Percentiles rank a stretch among this genome's conserved stretches.
Conservation (phyloP, 192 early-diverging fungal genomes). For the Backusella parvicylindrica region DNA sequence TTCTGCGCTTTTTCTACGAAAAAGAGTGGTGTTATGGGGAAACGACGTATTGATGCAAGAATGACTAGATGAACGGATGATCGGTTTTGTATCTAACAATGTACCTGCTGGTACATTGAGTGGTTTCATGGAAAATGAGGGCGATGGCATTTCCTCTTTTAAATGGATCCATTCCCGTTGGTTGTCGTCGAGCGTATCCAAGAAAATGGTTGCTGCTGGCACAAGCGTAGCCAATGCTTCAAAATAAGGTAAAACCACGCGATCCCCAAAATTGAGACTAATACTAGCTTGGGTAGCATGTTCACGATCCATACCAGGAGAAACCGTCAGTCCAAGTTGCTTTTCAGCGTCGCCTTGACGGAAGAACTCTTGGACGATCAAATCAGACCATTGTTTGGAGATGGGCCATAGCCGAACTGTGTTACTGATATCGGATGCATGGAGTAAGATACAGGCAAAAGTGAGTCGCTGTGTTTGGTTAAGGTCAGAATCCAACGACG, state of each 20-base stretch:
- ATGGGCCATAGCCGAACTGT: slow-evolving; percentile 74
- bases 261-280: slow-evolving; percentile 71
- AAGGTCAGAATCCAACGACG: slow-evolving; percentile 1
- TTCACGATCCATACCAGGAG: slow-evolving; percentile 85
- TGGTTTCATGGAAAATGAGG: background rate
- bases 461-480: slow-evolving; percentile 50
- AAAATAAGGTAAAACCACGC: slow-evolving; percentile 80
- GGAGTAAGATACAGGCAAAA: slow-evolving; percentile 61
- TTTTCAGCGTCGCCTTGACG: slow-evolving; percentile 82
- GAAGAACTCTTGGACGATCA: slow-evolving; percentile 81
- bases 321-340: slow-evolving; percentile 60
- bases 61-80: background rate
- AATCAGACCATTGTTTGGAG: slow-evolving; percentile 85
- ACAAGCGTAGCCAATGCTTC: slow-evolving; percentile 57
- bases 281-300: slow-evolving; percentile 65
- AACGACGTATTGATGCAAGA: background rate
- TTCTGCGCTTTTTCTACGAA: background rate
- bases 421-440: slow-evolving; percentile 85
- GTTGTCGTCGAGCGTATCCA: slow-evolving; percentile 52
- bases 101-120: background rate
- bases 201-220: slow-evolving; percentile 51
- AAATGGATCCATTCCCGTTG: slow-evolving; percentile 48
- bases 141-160: slow-evolving; percentile 11
- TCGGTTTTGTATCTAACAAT: background rate
- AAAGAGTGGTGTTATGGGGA: background rate